phyloP scores from a whole-genome alignment of 768 basidiomycete species.

The Agaricus sinodeliciosus region DNA sequence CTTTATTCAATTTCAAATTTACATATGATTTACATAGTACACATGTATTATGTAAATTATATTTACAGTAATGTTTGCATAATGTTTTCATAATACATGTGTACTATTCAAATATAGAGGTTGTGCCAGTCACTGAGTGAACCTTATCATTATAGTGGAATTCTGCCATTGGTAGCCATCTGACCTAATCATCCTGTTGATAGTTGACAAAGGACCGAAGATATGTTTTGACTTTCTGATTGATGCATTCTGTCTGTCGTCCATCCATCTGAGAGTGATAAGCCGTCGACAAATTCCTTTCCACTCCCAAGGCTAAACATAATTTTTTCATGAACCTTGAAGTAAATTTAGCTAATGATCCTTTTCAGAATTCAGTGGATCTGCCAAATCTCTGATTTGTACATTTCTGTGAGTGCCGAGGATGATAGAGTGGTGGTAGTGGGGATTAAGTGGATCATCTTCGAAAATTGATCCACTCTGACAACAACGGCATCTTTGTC shows the following conservation, averaged over 20 bases:
- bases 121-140: too few relatives aligned
- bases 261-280: slow-evolving; percentile 32
- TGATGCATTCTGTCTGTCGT: slow-evolving; percentile 23
- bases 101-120: too few relatives aligned
- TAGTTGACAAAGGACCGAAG: not conserved
- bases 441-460: not conserved
- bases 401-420: not conserved
- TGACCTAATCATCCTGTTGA: not conserved
- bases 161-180: not conserved
- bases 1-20: too few relatives aligned
- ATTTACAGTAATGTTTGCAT: too few relatives aligned
- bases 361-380: not conserved
- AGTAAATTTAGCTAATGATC: slow-evolving; percentile 16
- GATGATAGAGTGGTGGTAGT: not conserved
- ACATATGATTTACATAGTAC: too few relatives aligned
- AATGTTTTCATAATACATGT: too few relatives aligned
- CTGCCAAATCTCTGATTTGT: not conserved
- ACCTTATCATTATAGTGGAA: too few relatives aligned
- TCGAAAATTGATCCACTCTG: not conserved
- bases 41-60: too few relatives aligned
- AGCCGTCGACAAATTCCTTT: slow-evolving; percentile 28
- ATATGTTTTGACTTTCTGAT: slow-evolving; percentile 19
- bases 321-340: slow-evolving; percentile 25
- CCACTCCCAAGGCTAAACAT: slow-evolving; percentile 16
- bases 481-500: not conserved